Evolutionary conservation across 202 grass and related monocot genomes (phyloP), one percentile per base, ranked within the genome.

Genomic region (Setaria italica): DNA sequence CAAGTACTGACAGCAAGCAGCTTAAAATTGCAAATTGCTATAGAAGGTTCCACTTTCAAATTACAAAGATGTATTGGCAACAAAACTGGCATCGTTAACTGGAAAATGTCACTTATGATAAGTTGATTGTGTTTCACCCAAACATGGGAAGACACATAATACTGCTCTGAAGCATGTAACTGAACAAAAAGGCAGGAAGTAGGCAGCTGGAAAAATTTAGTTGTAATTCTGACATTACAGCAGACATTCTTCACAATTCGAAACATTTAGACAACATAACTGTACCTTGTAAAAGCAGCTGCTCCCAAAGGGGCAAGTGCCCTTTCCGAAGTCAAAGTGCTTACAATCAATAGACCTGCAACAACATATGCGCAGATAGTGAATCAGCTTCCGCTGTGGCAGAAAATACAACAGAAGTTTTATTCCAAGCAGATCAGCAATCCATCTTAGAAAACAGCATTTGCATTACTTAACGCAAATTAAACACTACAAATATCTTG

Each of bases 261-360:
- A 48, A 12, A 56, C 43, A 86, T 74, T 67, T 55, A 68, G 37
- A 58, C 25, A 1, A 58, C 11, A 16, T 4, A 5, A 71, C 5
- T 32, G 82, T 87, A 97, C 95, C 95, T 91, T 92, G 82, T 97
- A 97, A 76, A 97, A 97, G 76, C 95, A 94, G 82, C 89, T 94
- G 71, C 86, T 82, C 37, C 92, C 92, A 90, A 97, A 97, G 21
- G 95, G 95, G 64, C 95, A 97, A 11, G 85, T 94, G 59, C 82
- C 88, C 82, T 85, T 87, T 84, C 95, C 95, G 57, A 97, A 94
- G 85, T 97, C 92, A 48, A 97, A 97, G 79, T 97, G 94, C 82
- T 91, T 97, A 81, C 95, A 97, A 90, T 92, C 87, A 86, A 94
- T 97, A 55, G 88, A 92, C 88, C 95, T 97, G 85, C 71, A 72